These are phyloP conservation scores for Corniculantispora saksenae DNA, from an alignment of 2,329 filamentous ascomycete genomes.

Conservation along the genomic window DNA sequence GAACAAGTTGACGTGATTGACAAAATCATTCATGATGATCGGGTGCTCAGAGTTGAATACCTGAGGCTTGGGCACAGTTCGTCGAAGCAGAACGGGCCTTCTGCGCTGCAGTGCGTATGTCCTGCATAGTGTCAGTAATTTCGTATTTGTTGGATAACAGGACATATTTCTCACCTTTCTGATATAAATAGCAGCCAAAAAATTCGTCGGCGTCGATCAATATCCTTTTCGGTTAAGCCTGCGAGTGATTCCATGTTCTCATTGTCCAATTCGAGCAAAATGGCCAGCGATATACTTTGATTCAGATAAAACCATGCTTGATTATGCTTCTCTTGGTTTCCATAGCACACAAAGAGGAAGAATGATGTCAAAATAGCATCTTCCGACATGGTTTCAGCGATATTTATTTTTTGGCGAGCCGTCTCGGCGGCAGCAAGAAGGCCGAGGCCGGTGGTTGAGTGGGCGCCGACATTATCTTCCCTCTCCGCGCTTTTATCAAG, in stretches of 20 bases:
- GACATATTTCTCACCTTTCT: conserved; percentile 25
- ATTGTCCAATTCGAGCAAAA: conserved; percentile 29
- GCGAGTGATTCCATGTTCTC: conserved; percentile 25
- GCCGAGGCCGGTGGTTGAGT: conserved; percentile 28
- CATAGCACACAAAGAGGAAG: conserved; percentile 34
- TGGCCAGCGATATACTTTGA: conserved; percentile 33
- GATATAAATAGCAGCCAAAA: conserved; percentile 39
- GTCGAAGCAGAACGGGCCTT: conserved; percentile 32
- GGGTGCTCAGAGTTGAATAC: conserved; percentile 34
- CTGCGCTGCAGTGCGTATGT: conserved; percentile 35
- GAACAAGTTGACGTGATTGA: conserved; percentile 35
- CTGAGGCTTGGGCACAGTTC: conserved; percentile 32
- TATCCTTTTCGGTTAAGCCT: conserved; percentile 25
- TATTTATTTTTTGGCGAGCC: conserved; percentile 29
- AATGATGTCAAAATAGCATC: conserved; percentile 33
- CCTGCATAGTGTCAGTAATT: conserved; percentile 21
- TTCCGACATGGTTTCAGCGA: conserved; percentile 31
- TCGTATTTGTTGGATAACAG: too few species aligned
- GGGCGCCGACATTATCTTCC: conserved; percentile 12
- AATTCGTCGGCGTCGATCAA: conserved; percentile 31
- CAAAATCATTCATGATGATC: conserved; percentile 35
- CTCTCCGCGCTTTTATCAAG: background rate
- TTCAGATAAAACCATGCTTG: conserved; percentile 36
- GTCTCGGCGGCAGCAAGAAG: conserved; percentile 30
- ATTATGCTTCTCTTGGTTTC: conserved; percentile 30